Base-by-base conservation (phyloP, 176 grass and related monocot species). In the Zizania latifolia region DNA sequence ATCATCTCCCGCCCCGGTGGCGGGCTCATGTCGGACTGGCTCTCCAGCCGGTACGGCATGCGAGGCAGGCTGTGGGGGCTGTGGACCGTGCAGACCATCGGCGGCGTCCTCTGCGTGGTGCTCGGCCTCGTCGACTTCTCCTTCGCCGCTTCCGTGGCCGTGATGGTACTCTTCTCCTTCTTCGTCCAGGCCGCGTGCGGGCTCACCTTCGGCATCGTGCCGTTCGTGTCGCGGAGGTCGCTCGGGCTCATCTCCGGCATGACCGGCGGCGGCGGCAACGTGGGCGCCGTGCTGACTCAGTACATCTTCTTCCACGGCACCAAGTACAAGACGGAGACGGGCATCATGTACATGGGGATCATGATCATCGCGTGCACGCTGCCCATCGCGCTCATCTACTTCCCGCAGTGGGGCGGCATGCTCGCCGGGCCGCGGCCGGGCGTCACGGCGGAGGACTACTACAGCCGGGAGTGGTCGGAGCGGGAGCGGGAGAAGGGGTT, bases 361-460 rank as follows among this genome's bases (percentile, higher is more conserved):
- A 97, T 97, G 94, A 97, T 91, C 70, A 82, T 97, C 63, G 82
- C 79, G 2, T 97, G 94, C 83, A 89, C 90, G 62, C 88, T 93
- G 40, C 90, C 86, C 10, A 26, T 89, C 78, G 15, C 26, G 17
- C 71, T 93, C 75, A 89, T 97, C 69, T 61, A 85, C 77, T 97
- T 97, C 88, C 94, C 94, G 19, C 85, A 89, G 64, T 97, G 94
- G 94, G 94, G 90, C 1, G 90, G 90, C 48, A 85, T 91, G 24
- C 71, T 93, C 27, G 1, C 3, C 0, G 83, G 81, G 8, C 88
- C 90, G 39, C 55, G 7, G 1, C 9, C 71, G 0, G 86, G 86
- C 12, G 75, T 40, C 0, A 93, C 94, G 43, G 65, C 83, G 10
- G 70, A 91, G 76, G 88, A 97, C 5, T 97, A 93, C 83, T 97